These are phyloP conservation scores for Nephromyces sp. DNA, from an alignment of 169 alveolate species.

Conservation along the genomic window DNA sequence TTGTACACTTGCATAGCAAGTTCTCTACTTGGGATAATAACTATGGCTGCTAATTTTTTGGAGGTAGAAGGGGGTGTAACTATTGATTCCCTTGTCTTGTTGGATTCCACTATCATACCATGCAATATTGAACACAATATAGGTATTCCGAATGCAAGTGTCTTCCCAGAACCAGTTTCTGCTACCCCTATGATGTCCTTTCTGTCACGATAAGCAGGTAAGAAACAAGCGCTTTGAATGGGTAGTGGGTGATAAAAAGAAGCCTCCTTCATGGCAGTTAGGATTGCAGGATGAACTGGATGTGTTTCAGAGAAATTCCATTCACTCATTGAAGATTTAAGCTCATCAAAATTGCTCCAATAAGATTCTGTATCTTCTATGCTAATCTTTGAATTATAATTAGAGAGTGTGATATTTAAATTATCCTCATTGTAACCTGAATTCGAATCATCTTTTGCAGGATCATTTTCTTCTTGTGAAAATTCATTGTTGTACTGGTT, in stretches of 20 bases:
- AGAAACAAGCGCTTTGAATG: not conserved
- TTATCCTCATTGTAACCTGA: no score
- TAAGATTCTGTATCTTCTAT: no score
- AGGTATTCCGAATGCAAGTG: slow-evolving; percentile 42
- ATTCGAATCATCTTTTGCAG: no score
- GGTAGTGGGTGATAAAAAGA: not conserved
- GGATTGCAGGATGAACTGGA: not conserved
- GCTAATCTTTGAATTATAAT: no score
- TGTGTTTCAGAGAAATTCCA: not conserved
- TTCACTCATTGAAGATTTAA: not conserved
- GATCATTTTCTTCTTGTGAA: no score
- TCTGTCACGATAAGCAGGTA: not conserved
- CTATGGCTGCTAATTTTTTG: not conserved
- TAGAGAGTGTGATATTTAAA: no score
- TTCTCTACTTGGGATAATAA: not conserved
- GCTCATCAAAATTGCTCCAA: no score
- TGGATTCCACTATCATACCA: no score
- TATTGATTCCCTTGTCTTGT: no score
- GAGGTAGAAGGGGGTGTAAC: not conserved
- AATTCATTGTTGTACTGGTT: no score
- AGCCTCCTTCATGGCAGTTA: not conserved
- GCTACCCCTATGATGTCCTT: slow-evolving; percentile 41
- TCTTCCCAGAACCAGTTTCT: slow-evolving; percentile 44
- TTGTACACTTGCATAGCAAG: not conserved
- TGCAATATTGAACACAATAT: slow-evolving; percentile 5